Conservation (phyloP, 306 rosid species). For the Prunus campanulata region DNA sequence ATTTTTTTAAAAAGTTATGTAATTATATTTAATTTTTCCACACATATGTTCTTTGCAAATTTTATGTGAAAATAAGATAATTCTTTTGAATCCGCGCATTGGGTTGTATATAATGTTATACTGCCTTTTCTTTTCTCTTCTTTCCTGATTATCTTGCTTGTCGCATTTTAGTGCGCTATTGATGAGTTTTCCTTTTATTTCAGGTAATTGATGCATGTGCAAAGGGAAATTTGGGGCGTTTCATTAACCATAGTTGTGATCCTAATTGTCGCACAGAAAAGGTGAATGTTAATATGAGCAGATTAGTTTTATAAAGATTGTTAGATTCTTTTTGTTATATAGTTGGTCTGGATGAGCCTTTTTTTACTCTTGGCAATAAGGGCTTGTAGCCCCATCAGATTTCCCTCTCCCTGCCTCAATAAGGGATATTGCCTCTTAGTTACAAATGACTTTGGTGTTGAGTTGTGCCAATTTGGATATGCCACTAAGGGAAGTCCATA, state of each 20-base stretch:
- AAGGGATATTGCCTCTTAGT: neutral
- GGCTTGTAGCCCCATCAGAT: neutral
- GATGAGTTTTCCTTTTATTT: conserved; percentile 28
- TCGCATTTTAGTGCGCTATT: conserved; percentile 1
- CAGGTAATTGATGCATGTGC: conserved; percentile 99
- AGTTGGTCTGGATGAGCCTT: conserved; percentile 2
- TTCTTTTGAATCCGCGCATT: neutral
- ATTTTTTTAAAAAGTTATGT: too few relatives aligned
- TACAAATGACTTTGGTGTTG: neutral
- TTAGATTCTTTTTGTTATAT: neutral
- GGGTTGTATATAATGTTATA: neutral
- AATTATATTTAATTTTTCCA: neutral
- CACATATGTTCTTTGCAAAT: neutral
- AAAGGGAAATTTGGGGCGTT: conserved; percentile 98
- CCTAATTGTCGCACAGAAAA: conserved; percentile 98
- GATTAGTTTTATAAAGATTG: neutral
- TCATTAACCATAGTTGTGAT: conserved; percentile 96
- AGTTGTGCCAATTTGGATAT: neutral
- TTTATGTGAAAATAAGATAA: neutral
- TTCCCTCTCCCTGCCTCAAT: neutral
- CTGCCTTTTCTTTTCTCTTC: neutral
- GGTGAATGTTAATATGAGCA: conserved; percentile 40
- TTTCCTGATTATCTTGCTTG: neutral
- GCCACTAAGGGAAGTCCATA: neutral
- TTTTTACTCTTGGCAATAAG: neutral